phyloP scores from a whole-genome alignment of 2,329 filamentous ascomycete genomes.

The Colletotrichum tofieldiae region DNA sequence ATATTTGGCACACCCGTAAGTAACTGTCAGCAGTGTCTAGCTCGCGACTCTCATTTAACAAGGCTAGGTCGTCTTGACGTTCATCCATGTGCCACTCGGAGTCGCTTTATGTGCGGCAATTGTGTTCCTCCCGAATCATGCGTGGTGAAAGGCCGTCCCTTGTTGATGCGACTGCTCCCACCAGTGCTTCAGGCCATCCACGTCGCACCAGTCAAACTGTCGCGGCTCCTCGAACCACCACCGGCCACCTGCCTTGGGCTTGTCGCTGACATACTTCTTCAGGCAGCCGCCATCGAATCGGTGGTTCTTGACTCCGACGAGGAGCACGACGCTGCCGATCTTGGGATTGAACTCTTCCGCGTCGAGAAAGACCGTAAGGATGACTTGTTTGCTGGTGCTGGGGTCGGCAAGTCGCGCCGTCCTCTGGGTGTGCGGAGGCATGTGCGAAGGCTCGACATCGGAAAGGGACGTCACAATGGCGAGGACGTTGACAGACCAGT shows the following conservation, averaged over 20 bases:
- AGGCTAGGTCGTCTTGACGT: background rate
- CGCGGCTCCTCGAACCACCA: constrained; percentile 70
- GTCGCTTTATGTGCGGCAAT: background rate
- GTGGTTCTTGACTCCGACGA: constrained; percentile 72
- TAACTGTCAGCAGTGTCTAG: background rate
- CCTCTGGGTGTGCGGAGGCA: constrained; percentile 67
- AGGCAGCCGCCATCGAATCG: constrained; percentile 64
- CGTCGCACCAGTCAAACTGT: constrained; percentile 66
- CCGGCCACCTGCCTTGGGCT: constrained; percentile 49
- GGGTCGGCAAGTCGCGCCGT: constrained; percentile 67
- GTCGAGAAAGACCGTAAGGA: constrained; percentile 69
- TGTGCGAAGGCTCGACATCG: constrained; percentile 62
- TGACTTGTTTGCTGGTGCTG: constrained; percentile 67
- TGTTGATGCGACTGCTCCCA: constrained; percentile 52
- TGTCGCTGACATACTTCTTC: constrained; percentile 62
- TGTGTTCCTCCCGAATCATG: constrained; percentile 21
- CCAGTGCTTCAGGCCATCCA: constrained; percentile 61
- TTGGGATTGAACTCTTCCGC: constrained; percentile 63
- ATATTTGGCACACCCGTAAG: constrained; percentile 9
- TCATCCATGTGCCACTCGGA: background rate
- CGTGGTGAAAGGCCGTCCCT: background rate
- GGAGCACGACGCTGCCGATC: constrained; percentile 65
- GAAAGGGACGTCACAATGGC: constrained; percentile 65
- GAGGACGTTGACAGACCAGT: constrained; percentile 71
- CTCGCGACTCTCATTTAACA: constrained; percentile 3